phyloP scores from a whole-genome alignment of 163 green algal genomes.

The Prototheca wickerhamii region DNA sequence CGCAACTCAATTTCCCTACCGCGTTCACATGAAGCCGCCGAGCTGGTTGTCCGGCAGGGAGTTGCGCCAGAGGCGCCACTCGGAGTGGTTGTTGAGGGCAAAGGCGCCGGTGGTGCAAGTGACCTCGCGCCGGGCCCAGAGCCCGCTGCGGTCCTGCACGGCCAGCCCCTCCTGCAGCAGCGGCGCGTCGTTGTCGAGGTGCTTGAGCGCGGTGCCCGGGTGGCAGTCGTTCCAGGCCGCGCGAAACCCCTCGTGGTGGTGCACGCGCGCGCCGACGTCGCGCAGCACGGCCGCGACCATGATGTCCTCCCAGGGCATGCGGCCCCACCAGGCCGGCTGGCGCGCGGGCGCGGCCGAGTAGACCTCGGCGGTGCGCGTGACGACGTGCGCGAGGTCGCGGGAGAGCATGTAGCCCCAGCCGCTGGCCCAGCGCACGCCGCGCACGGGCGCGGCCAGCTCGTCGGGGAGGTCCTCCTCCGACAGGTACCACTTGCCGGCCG shows the following conservation, averaged over 20 bases:
- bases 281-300: conserved; percentile 13
- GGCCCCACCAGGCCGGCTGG: conserved; percentile 25
- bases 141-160: conserved; percentile 18
- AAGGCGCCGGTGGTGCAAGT: conserved; percentile 18
- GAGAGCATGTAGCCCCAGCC: conserved; percentile 36
- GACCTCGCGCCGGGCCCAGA: conserved; percentile 22
- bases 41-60: conserved; percentile 25
- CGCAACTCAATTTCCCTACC: too few species aligned
- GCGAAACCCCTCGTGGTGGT: conserved; percentile 30
- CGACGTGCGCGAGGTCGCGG: conserved; percentile 19
- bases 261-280: conserved; percentile 7
- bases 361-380: conserved; percentile 5
- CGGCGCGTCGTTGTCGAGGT: conserved; percentile 26
- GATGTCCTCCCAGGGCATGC: conserved; percentile 33
- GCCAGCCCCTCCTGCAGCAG: conserved; percentile 18
- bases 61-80: conserved; percentile 29
- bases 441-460: not conserved
- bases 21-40: conserved; percentile 18
- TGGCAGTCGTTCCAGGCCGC: conserved; percentile 27
- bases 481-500: conserved; percentile 28
- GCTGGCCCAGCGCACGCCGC: conserved; percentile 22
- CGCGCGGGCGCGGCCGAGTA: not conserved
- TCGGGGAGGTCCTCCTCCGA: conserved; percentile 13
- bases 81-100: conserved; percentile 11
- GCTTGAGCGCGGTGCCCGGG: conserved; percentile 18